phyloP scores from a whole-genome alignment of 768 basidiomycete species.

The Pisolithus orientalis region DNA sequence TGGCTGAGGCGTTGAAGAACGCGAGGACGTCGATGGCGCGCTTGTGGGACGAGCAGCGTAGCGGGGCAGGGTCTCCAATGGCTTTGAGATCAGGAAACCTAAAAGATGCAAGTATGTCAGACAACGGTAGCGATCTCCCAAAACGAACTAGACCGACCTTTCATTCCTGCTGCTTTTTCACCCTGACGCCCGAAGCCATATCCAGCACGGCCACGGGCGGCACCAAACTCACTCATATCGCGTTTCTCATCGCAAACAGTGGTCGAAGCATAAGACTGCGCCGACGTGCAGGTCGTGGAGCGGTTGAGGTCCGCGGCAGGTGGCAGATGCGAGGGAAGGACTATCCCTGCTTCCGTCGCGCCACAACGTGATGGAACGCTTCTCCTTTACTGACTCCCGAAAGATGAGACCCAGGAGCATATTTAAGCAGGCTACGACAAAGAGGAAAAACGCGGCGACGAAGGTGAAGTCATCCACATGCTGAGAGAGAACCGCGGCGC shows the following conservation, averaged over 20 bases:
- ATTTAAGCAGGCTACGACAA: constrained; percentile 87
- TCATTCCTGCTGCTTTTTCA: constrained; percentile 63
- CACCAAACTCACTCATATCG: constrained; percentile 17
- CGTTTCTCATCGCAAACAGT: constrained; percentile 27
- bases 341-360: constrained; percentile 43
- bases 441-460: constrained; percentile 88
- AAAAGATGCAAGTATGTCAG: constrained; percentile 3
- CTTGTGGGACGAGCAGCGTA: constrained; percentile 40
- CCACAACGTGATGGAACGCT: constrained; percentile 63
- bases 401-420: constrained; percentile 72
- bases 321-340: constrained; percentile 40
- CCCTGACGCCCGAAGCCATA: constrained; percentile 79
- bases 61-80: constrained; percentile 55
- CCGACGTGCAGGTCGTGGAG: constrained; percentile 16
- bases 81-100: constrained; percentile 56
- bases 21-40: constrained; percentile 13
- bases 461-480: constrained; percentile 85
- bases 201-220: constrained; percentile 36
- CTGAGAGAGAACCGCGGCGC: constrained; percentile 68
- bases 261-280: constrained; percentile 20
- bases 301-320: constrained; percentile 18
- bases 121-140: neutral
- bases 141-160: constrained; percentile 32
- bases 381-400: constrained; percentile 53
- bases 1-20: constrained; percentile 13